Evolutionary conservation across 768 basidiomycete species (phyloP).

Genomic region (Trametes gibbosa): DNA sequence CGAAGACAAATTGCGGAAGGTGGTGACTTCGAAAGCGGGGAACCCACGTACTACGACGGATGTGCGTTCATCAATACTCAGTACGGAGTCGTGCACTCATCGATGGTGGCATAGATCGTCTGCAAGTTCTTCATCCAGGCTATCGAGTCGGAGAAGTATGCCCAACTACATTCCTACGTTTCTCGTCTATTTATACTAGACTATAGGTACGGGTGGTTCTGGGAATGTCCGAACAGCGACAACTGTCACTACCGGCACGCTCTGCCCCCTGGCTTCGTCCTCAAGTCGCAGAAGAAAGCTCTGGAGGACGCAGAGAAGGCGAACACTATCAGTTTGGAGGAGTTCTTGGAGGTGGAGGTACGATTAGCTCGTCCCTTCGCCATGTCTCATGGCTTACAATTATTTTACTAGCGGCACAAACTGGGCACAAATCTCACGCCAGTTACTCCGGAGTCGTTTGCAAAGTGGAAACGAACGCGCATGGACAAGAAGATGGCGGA

Average conservation of each 20-base stretch:
- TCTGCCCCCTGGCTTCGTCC: conserved; percentile 91
- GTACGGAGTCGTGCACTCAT: neutral
- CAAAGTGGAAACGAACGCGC: conserved; percentile 92
- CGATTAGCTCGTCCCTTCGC: conserved; percentile 17
- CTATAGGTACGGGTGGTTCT: conserved; percentile 86
- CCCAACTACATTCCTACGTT: neutral
- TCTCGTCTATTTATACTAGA: neutral
- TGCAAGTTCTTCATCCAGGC: conserved; percentile 98
- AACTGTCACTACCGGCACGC: conserved; percentile 94
- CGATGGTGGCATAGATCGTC: conserved; percentile 63
- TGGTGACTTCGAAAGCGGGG: conserved; percentile 83
- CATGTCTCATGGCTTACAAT: neutral
- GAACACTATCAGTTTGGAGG: conserved; percentile 87
- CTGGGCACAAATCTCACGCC: conserved; percentile 87
- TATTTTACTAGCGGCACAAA: conserved; percentile 78
- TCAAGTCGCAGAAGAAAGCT: conserved; percentile 92
- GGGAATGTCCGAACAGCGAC: conserved; percentile 90
- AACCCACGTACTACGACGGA: conserved; percentile 93
- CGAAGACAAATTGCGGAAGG: conserved; percentile 87
- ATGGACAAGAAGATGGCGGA: conserved; percentile 96
- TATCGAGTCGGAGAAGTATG: conserved; percentile 84
- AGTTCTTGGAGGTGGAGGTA: conserved; percentile 97
- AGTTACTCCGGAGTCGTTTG: conserved; percentile 88
- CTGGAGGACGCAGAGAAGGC: conserved; percentile 88
- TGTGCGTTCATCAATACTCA: conserved; percentile 39